A percentile compares a stretch with the other conserved stretches of the same genome.
These are phyloP conservation scores for Yarrowia porcina DNA, from an alignment of 805 yeast genomes.

Conservation along the genomic window DNA sequence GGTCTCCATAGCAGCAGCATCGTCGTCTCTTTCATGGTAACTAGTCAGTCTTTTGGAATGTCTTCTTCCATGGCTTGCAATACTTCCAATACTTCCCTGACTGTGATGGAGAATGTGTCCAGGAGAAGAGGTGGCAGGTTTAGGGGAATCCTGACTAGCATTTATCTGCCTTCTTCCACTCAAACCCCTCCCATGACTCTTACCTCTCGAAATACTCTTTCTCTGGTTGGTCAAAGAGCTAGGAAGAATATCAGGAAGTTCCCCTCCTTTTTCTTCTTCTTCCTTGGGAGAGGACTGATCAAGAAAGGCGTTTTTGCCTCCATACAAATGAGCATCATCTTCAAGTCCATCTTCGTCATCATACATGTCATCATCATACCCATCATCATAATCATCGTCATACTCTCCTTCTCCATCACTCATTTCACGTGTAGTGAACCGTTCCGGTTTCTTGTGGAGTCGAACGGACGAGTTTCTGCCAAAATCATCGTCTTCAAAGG, in stretches of 20 bases:
- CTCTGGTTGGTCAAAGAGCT: neutral
- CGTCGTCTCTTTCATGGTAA: neutral
- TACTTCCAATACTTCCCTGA: neutral
- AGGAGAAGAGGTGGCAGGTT: neutral
- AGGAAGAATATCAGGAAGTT: neutral
- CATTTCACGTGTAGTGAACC: neutral
- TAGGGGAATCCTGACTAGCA: too few species aligned
- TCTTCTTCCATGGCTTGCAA: neutral
- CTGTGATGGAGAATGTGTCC: neutral
- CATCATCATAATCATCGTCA: neutral
- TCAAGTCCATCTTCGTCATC: neutral
- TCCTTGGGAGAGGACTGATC: neutral
- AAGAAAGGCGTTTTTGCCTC: neutral
- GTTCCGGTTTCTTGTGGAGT: conserved; percentile 9
- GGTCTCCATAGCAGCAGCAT: neutral
- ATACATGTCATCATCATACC: neutral
- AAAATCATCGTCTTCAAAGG: conserved; percentile 22
- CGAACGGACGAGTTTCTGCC: conserved; percentile 24
- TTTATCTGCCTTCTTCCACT: neutral
- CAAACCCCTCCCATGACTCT: neutral
- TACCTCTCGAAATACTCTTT: neutral
- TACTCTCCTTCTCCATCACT: neutral
- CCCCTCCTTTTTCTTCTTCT: neutral
- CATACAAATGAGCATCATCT: conserved; percentile 1
- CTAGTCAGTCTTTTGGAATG: neutral